Conservation (phyloP, 257 asterid genomes). For the Orobanche coerulescens region DNA sequence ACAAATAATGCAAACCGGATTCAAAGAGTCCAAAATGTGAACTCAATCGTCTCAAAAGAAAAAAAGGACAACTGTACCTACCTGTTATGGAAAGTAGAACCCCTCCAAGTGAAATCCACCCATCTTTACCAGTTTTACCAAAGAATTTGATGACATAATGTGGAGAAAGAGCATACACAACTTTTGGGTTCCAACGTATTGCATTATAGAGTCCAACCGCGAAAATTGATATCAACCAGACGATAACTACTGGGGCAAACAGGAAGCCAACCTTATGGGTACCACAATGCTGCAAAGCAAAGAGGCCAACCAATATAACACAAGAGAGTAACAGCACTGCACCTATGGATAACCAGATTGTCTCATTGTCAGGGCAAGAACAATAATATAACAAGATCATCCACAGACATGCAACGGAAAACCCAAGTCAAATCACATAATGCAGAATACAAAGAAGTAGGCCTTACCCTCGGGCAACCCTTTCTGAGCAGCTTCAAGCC, state of each 20-base stretch:
- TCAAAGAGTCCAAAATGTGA: background rate
- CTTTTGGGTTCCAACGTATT: conserved; percentile 68
- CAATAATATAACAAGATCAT: background rate
- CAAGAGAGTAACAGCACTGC: conserved; percentile 55
- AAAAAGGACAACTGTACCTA: conserved; percentile 3
- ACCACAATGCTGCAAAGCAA: conserved; percentile 92
- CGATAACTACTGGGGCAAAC: conserved; percentile 84
- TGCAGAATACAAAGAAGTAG: conserved; percentile 15
- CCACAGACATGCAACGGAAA: background rate
- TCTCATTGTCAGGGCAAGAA: conserved; percentile 17
- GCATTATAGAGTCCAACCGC: conserved; percentile 67
- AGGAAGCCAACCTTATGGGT: conserved; percentile 84
- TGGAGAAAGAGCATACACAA: conserved; percentile 81
- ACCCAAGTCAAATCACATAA: background rate
- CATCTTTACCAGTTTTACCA: conserved; percentile 66
- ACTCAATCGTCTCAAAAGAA: background rate
- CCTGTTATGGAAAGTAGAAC: conserved; percentile 85
- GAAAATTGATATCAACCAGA: conserved; percentile 76
- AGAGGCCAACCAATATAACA: conserved; percentile 75
- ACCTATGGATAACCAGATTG: conserved; percentile 36
- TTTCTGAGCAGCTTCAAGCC: conserved; percentile 36
- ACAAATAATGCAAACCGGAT: background rate
- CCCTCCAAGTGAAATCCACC: conserved; percentile 96
- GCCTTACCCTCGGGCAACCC: conserved; percentile 35
- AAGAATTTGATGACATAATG: conserved; percentile 66